Percentiles rank a stretch among this genome's conserved stretches.
Conservation (phyloP, 1,139 yeast genomes). For the Saccharomyces pastorianus region DNA sequence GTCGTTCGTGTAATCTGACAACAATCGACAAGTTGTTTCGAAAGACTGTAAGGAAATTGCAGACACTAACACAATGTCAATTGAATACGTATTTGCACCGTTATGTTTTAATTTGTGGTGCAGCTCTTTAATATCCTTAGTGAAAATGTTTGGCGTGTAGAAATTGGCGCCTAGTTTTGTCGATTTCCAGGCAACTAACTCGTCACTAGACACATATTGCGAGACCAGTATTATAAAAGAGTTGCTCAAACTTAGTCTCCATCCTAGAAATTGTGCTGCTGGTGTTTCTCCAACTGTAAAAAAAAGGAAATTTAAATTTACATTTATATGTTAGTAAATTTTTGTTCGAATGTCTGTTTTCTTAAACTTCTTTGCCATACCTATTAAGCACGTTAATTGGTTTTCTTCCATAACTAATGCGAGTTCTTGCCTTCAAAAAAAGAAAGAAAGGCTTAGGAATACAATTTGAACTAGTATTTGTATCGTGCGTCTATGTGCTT, state of each 20-base stretch:
- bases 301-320: neutral
- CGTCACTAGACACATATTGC: constrained; percentile 23
- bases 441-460: neutral
- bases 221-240: constrained; percentile 22
- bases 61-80: constrained; percentile 20
- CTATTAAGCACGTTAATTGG: neutral
- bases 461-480: neutral
- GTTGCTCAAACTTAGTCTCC: constrained; percentile 25
- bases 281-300: constrained; percentile 27
- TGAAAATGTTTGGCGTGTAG: constrained; percentile 24
- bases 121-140: constrained; percentile 15
- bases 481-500: neutral
- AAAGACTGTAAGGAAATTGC: constrained; percentile 19
- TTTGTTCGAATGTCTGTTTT: neutral
- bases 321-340: neutral
- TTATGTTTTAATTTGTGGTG: constrained; percentile 8
- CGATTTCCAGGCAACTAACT: constrained; percentile 28
- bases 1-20: constrained; percentile 14
- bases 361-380: neutral
- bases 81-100: constrained; percentile 9
- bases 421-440: neutral
- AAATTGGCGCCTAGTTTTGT: constrained; percentile 24
- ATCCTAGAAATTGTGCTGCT: constrained; percentile 23
- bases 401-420: neutral
- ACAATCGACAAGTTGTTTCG: constrained; percentile 10